Conservation (phyloP, 306 rosid genomes). For the Malus asiatica region DNA sequence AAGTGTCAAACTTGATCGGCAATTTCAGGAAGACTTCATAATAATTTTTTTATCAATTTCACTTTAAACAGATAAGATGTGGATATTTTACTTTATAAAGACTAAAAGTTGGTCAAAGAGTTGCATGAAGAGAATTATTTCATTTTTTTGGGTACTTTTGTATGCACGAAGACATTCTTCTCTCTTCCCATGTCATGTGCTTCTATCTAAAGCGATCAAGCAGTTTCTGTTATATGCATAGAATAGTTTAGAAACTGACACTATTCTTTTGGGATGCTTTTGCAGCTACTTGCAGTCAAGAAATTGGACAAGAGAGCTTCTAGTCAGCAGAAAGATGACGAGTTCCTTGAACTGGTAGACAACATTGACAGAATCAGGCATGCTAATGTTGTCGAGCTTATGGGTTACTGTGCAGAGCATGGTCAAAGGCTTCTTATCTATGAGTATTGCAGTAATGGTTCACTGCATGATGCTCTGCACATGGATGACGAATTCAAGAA, state of each 20-base stretch:
- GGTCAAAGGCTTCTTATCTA: conserved; percentile 88
- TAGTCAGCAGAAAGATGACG: conserved; percentile 63
- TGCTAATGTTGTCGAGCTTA: conserved; percentile 71
- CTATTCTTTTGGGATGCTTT: conserved; percentile 26
- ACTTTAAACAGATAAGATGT: neutral
- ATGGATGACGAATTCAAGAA: conserved; percentile 57
- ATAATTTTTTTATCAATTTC: neutral
- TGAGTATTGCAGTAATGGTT: conserved; percentile 77
- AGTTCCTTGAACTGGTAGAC: conserved; percentile 78
- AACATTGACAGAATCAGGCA: conserved; percentile 71
- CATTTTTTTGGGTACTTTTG: neutral
- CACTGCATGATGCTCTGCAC: conserved; percentile 79
- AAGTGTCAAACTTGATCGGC: neutral
- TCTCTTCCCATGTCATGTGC: conserved; percentile 3
- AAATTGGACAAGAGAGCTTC: conserved; percentile 68
- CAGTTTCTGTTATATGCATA: conserved; percentile 9
- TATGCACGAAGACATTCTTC: neutral
- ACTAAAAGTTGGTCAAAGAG: neutral
- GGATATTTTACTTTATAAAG: neutral
- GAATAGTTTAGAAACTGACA: conserved; percentile 17
- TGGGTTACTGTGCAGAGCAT: conserved; percentile 95
- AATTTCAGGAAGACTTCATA: neutral
- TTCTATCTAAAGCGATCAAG: neutral
- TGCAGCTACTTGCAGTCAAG: conserved; percentile 81
- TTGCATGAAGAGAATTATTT: neutral